Conservation (phyloP, 345 rosid species). For the Dimocarpus longan region DNA sequence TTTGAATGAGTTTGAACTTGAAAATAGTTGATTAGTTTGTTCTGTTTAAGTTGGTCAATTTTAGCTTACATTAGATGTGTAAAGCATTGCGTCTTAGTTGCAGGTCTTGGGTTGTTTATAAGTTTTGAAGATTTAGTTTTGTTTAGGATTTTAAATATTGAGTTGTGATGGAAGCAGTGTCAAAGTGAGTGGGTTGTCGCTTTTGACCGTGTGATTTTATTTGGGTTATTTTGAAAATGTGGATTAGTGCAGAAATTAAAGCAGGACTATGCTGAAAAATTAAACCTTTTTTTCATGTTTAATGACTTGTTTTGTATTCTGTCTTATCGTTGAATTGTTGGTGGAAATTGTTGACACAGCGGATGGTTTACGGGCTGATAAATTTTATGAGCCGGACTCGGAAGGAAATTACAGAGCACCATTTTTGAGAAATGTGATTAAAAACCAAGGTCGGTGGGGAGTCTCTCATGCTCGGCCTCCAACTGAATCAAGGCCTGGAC, state of each 20-base stretch:
- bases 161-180: not conserved
- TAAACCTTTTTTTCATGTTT: not conserved
- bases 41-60: not conserved
- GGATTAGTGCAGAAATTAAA: not conserved
- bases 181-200: not conserved
- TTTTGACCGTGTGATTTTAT: not conserved
- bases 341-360: slow-evolving; percentile 47
- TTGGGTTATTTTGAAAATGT: not conserved
- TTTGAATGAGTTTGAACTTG: not conserved
- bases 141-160: not conserved
- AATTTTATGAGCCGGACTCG: slow-evolving; percentile 86
- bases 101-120: not conserved
- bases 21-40: not conserved
- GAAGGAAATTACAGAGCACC: slow-evolving; percentile 83
- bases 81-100: not conserved
- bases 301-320: not conserved
- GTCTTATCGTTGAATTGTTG: not conserved
- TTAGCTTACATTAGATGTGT: not conserved
- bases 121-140: not conserved
- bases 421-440: slow-evolving; percentile 75
- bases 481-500: slow-evolving; percentile 96
- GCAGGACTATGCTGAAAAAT: not conserved
- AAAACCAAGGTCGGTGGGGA: slow-evolving; percentile 88
- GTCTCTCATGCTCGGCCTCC: slow-evolving; percentile 99
- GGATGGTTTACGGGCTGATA: slow-evolving; percentile 96